Percentiles rank a stretch among this genome's conserved stretches.
These are phyloP conservation scores for Colletotrichum caudatum DNA, from an alignment of 2,329 filamentous ascomycete genomes.

Conservation along the genomic window DNA sequence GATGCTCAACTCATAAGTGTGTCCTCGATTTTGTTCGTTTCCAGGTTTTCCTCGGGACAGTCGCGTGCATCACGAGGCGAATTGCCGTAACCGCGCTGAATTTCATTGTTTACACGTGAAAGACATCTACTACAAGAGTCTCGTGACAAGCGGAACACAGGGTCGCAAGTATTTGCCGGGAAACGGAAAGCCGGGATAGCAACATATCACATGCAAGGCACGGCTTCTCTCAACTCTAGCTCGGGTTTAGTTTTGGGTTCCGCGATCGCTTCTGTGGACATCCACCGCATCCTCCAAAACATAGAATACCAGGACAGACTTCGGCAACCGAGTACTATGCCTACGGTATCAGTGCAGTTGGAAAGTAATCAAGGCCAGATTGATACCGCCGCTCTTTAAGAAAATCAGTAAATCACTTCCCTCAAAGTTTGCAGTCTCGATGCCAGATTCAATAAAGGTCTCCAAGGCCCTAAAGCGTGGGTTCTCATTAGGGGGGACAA, in stretches of 20 bases:
- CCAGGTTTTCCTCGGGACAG: too few species aligned
- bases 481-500: neutral
- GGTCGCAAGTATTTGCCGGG: neutral
- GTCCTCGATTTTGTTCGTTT: too few species aligned
- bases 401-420: too few species aligned
- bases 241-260: neutral
- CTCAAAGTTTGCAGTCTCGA: neutral
- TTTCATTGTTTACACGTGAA: neutral
- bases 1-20: too few species aligned
- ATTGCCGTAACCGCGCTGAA: neutral
- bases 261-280: neutral
- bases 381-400: neutral
- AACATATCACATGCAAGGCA: neutral
- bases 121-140: neutral
- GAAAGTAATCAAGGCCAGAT: neutral
- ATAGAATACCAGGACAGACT: neutral
- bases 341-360: neutral
- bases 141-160: neutral
- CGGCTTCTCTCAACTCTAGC: neutral
- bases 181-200: neutral
- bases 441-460: neutral
- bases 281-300: neutral
- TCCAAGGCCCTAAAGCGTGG: slow-evolving; percentile 21
- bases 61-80: neutral
- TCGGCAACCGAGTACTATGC: neutral